Evolutionary conservation across 306 rosid species (phyloP), one percentile per base, ranked within the genome.

Genomic region (Cucumis sativus): DNA sequence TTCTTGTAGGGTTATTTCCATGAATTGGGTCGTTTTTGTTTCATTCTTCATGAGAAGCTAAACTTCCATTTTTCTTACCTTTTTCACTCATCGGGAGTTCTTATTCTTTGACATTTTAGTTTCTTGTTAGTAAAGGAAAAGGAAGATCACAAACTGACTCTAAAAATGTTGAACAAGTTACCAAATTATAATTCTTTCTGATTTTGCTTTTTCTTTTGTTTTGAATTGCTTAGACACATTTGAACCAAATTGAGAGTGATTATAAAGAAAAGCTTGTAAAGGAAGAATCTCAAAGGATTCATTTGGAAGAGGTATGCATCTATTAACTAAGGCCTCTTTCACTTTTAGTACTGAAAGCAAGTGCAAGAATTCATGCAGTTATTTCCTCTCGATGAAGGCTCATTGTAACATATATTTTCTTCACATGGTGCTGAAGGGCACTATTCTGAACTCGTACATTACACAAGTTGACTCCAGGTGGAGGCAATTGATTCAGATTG

Each of bases 181-280:
- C 12, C 39, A 25, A 60, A 12, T 25, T 39, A 66, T 77, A 37
- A 30, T 55, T 66, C 37, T n/a, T 25, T 78, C 28, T 43, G 13
- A 43, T 43, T 43, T 43, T 43, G 3, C 10, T 43, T 18, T 45
- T 80, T 76, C 57, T 64, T 33, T 33, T 33, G 3, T 33, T 33
- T 33, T 33, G 5, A 76, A 76, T 82, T 78, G 9, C 69, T 30
- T 85, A 95, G 99, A 90, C 87, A 35, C 97, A 83, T 70, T 82
- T 86, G 84, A 85, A 51, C 84, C 99, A 92, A 90, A 87, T 87
- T 65, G 93, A 89, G 84, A 89, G 84, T 78, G 91, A 86, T 82
- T 85, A 90, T 82, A 89, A 85, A 68, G 91, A 84, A 80, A 92
- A 81, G 81, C 92, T 95, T 55, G 97, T 85, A 81, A 87, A 86